Evolutionary conservation across 768 basidiomycete species (phyloP).

Genomic region (Psilocybe azurescens): DNA sequence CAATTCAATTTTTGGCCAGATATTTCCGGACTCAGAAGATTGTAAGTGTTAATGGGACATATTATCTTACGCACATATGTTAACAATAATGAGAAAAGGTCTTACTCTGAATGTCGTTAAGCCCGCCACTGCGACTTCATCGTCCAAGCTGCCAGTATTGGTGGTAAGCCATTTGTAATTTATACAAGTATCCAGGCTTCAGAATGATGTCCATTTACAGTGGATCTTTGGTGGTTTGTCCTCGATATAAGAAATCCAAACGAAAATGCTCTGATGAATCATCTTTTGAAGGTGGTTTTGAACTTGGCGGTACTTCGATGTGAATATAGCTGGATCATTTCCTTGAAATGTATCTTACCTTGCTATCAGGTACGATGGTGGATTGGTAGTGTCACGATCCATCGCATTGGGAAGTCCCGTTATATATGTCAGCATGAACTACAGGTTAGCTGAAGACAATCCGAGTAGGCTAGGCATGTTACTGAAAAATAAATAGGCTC

Average conservation of each 20-base stretch:
- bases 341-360: background rate
- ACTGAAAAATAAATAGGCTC: constrained; percentile 10
- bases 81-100: constrained; percentile 32
- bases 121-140: constrained; percentile 43
- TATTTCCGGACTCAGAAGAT: constrained; percentile 47
- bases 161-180: constrained; percentile 42
- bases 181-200: background rate
- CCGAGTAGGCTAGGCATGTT: background rate
- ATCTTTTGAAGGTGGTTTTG: constrained; percentile 42
- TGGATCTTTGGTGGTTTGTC: constrained; percentile 55
- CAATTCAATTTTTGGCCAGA: constrained; percentile 31
- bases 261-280: background rate
- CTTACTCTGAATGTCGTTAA: constrained; percentile 58
- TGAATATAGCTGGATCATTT: constrained; percentile 17
- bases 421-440: constrained; percentile 61
- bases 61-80: background rate
- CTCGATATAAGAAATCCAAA: background rate
- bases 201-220: constrained; percentile 26
- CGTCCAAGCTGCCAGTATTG: constrained; percentile 55
- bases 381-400: constrained; percentile 47
- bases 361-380: constrained; percentile 47
- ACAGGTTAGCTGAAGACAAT: constrained; percentile 32
- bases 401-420: constrained; percentile 47
- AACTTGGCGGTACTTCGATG: constrained; percentile 43
- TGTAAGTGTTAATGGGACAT: constrained; percentile 37